These are phyloP conservation scores for Vaccinium vitisidaea DNA, from an alignment of 148 eudicot species.

Conservation along the genomic window DNA sequence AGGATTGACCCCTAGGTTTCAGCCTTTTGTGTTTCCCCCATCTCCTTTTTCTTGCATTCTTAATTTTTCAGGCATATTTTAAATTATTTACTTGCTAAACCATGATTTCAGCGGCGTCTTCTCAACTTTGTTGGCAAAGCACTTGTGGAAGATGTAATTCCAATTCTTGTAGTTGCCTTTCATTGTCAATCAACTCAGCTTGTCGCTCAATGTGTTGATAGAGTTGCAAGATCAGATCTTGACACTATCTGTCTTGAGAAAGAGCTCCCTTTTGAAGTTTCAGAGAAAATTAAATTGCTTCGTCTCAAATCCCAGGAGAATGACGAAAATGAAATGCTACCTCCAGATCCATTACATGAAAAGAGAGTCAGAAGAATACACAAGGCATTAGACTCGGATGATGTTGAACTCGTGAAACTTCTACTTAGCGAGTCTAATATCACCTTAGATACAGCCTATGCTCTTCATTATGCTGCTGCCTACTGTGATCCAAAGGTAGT, in stretches of 20 bases:
- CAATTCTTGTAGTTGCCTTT: constrained; percentile 35
- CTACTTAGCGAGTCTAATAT: constrained; percentile 39
- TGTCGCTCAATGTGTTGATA: constrained; percentile 33
- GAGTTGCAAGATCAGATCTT: constrained; percentile 45
- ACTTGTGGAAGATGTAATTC: constrained; percentile 45
- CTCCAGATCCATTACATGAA: constrained; percentile 29
- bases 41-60: neutral
- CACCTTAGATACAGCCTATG: constrained; percentile 47
- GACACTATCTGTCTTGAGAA: constrained; percentile 37
- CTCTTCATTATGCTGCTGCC: constrained; percentile 53
- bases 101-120: constrained; percentile 47
- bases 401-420: constrained; percentile 46
- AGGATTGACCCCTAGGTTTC: neutral
- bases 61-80: neutral
- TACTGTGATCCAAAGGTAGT: constrained; percentile 52
- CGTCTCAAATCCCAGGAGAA: constrained; percentile 24
- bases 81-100: constrained; percentile 3
- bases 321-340: constrained; percentile 10
- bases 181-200: constrained; percentile 34
- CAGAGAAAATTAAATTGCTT: constrained; percentile 28
- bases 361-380: constrained; percentile 40
- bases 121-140: constrained; percentile 47
- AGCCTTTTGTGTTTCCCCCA: neutral
- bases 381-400: constrained; percentile 50
- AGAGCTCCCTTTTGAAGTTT: constrained; percentile 39